A percentile compares a stretch with the other conserved stretches of the same genome.
These are phyloP conservation scores for Colletotrichum zoysiae DNA, from an alignment of 2,329 filamentous ascomycete species.

Conservation along the genomic window DNA sequence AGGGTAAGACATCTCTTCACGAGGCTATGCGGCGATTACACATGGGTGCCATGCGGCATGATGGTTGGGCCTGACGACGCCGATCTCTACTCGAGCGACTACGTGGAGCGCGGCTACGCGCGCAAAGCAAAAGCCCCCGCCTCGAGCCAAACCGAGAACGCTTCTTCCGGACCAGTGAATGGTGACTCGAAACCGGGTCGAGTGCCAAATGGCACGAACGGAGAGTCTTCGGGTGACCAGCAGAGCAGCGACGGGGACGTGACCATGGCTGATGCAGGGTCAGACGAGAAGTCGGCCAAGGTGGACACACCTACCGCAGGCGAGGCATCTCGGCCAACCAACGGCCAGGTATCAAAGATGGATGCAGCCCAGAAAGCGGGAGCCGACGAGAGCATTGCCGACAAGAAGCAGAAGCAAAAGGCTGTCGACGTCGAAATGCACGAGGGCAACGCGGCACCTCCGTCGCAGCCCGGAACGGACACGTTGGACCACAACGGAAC, in stretches of 20 bases:
- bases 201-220: conserved; percentile 43
- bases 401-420: conserved; percentile 39
- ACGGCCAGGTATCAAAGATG: conserved; percentile 12
- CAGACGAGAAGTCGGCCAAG: conserved; percentile 30
- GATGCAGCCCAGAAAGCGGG: conserved; percentile 38
- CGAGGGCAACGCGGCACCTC: conserved; percentile 5
- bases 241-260: conserved; percentile 43
- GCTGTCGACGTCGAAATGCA: conserved; percentile 33
- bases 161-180: conserved; percentile 42
- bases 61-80: conserved; percentile 69
- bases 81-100: conserved; percentile 65
- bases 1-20: conserved; percentile 81
- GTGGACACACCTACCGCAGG: conserved; percentile 42
- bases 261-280: conserved; percentile 43
- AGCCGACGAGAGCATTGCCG: conserved; percentile 4
- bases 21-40: conserved; percentile 79
- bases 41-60: conserved; percentile 72
- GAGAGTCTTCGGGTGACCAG: conserved; percentile 39
- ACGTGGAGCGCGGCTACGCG: conserved; percentile 55
- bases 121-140: conserved; percentile 35
- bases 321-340: conserved; percentile 29
- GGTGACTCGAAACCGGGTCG: conserved; percentile 30
- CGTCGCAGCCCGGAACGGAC: conserved; percentile 4
- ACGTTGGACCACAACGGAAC: conserved; percentile 14
- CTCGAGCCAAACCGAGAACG: conserved; percentile 6